These are phyloP conservation scores for Niveomyces coronatus DNA, from an alignment of 2,329 filamentous ascomycete species.

Conservation along the genomic window DNA sequence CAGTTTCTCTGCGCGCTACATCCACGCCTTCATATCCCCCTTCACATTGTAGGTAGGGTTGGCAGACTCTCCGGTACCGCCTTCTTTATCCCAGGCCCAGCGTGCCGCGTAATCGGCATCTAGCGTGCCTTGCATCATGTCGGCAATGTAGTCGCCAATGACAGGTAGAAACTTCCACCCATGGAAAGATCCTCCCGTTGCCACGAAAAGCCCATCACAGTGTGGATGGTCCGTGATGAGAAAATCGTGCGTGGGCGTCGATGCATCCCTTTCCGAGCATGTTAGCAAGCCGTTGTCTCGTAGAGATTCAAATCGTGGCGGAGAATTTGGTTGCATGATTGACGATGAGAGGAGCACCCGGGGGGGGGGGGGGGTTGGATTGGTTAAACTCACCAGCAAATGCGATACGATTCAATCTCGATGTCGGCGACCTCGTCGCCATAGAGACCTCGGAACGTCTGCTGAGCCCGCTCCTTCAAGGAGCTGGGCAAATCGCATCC, in stretches of 20 bases:
- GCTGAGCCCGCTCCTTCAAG: constrained; percentile 33
- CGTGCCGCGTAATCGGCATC: constrained; percentile 26
- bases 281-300: background rate
- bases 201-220: constrained; percentile 45
- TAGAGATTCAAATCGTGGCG: no score
- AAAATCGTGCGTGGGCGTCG: constrained; percentile 52
- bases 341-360: no score
- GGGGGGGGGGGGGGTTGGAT: no score
- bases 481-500: constrained; percentile 26
- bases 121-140: constrained; percentile 34
- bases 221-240: constrained; percentile 43
- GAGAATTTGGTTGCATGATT: no score
- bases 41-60: constrained; percentile 32
- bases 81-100: constrained; percentile 37
- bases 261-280: constrained; percentile 40
- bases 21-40: constrained; percentile 27
- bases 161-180: constrained; percentile 56
- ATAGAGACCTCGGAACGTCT: constrained; percentile 30
- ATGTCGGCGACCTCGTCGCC: constrained; percentile 28
- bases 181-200: constrained; percentile 53
- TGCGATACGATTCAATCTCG: constrained; percentile 31
- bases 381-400: constrained; percentile 36
- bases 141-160: constrained; percentile 48
- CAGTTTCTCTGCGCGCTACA: no score
- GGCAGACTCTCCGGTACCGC: constrained; percentile 29